phyloP scores from a whole-genome alignment of 108 stramenopile species.

The Bacterosira constricta region DNA sequence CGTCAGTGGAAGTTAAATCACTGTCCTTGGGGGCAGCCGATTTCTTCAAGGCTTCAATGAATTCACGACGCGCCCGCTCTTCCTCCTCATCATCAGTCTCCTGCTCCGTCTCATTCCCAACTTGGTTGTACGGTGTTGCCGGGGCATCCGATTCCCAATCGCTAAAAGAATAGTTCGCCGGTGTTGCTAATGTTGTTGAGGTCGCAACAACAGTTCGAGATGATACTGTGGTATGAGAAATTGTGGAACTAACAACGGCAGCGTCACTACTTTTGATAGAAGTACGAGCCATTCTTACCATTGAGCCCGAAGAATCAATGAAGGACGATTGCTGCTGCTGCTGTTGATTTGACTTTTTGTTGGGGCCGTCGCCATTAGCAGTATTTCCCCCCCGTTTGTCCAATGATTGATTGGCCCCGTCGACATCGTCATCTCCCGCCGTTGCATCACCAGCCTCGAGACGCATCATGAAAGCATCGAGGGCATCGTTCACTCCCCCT shows the following conservation, averaged over 20 bases:
- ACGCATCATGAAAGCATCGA: slow-evolving; percentile 88
- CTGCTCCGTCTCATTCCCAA: slow-evolving; percentile 23
- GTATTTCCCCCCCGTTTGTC: slow-evolving; percentile 51
- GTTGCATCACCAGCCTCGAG: slow-evolving; percentile 67
- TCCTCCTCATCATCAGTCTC: slow-evolving; percentile 78
- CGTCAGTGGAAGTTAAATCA: slow-evolving; percentile 12
- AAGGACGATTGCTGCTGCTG: slow-evolving; percentile 4
- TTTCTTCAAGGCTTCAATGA: slow-evolving; percentile 79
- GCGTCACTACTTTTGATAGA: not conserved
- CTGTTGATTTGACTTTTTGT: slow-evolving; percentile 13
- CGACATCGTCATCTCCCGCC: slow-evolving; percentile 54
- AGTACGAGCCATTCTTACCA: slow-evolving; percentile 23
- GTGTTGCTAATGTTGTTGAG: slow-evolving; percentile 13
- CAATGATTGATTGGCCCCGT: slow-evolving; percentile 23
- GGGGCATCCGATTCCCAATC: slow-evolving; percentile 76
- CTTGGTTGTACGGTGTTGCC: slow-evolving; percentile 23
- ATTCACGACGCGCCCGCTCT: slow-evolving; percentile 77
- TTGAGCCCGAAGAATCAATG: slow-evolving; percentile 46
- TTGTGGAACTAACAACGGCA: too few relatives aligned
- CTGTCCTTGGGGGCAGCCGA: slow-evolving; percentile 33
- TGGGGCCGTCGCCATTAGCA: slow-evolving; percentile 22
- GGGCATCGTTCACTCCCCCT: slow-evolving; percentile 62
- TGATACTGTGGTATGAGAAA: too few relatives aligned
- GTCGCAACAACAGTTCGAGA: too few relatives aligned
- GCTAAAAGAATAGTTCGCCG: slow-evolving; percentile 55